phyloP scores from a whole-genome alignment of 2,329 filamentous ascomycete genomes.

The Metarhizium guizhouense region DNA sequence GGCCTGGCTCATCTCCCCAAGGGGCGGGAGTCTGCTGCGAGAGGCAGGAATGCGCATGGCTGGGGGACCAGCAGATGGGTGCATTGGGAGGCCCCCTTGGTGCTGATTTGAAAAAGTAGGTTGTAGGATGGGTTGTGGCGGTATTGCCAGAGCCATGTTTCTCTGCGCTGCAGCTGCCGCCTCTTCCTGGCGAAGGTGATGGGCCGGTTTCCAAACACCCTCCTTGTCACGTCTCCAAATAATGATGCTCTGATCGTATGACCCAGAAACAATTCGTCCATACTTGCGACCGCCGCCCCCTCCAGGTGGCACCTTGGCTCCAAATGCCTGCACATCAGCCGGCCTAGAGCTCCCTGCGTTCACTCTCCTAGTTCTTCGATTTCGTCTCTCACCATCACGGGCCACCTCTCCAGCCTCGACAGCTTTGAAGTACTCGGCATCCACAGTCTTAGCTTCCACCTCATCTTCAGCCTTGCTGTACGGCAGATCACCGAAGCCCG shows the following conservation, averaged over 20 bases:
- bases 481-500: constrained; percentile 82
- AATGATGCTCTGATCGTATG: constrained; percentile 91
- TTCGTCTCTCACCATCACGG: constrained; percentile 22
- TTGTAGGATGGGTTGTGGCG: background rate
- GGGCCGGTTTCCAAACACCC: constrained; percentile 73
- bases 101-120: background rate
- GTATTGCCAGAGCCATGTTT: constrained; percentile 9
- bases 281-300: constrained; percentile 84
- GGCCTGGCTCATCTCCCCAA: background rate
- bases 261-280: constrained; percentile 92
- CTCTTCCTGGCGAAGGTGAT: constrained; percentile 67
- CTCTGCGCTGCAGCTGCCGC: constrained; percentile 44
- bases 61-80: background rate
- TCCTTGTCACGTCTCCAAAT: constrained; percentile 85
- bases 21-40: background rate
- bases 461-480: constrained; percentile 69
- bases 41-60: background rate
- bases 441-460: constrained; percentile 62
- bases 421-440: constrained; percentile 61
- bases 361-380: constrained; percentile 31
- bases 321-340: constrained; percentile 68
- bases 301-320: constrained; percentile 81
- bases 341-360: constrained; percentile 70
- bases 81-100: background rate
- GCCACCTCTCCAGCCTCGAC: constrained; percentile 41